A percentile compares a stretch with the other conserved stretches of the same genome.
These are phyloP conservation scores for Aureobasidium sp. DNA, from an alignment of 2,329 filamentous ascomycete species.

Conservation along the genomic window DNA sequence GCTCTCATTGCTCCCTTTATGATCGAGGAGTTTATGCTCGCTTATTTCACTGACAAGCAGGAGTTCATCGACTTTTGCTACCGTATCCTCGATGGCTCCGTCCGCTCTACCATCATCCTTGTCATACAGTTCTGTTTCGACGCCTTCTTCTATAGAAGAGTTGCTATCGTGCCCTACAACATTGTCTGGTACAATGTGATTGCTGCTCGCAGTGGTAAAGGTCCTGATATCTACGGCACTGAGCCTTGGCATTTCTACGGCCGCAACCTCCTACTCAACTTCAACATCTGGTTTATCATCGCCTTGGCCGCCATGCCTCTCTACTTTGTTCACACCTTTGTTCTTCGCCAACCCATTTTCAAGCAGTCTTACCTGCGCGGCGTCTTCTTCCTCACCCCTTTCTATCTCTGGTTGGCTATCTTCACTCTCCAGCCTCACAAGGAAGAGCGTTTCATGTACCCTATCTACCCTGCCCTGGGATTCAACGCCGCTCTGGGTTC, in stretches of 20 bases:
- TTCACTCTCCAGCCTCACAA: conserved; percentile 94
- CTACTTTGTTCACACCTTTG: conserved; percentile 61
- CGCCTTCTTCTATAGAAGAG: conserved; percentile 74
- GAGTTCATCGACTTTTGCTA: conserved; percentile 36
- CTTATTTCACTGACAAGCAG: conserved; percentile 36
- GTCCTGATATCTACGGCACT: conserved; percentile 87
- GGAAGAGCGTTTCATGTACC: conserved; percentile 98
- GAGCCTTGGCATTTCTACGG: conserved; percentile 98
- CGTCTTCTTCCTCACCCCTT: conserved; percentile 69
- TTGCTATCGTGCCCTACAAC: conserved; percentile 74
- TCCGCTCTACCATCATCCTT: conserved; percentile 59
- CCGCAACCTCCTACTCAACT: conserved; percentile 84
- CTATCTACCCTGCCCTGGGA: conserved; percentile 81
- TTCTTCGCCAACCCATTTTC: conserved; percentile 52
- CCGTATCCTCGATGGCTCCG: conserved; percentile 57
- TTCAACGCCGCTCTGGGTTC: conserved; percentile 80
- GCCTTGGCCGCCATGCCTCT: conserved; percentile 68
- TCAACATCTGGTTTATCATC: conserved; percentile 87
- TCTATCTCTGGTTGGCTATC: conserved; percentile 90
- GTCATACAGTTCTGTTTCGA: conserved; percentile 65
- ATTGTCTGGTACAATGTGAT: conserved; percentile 97
- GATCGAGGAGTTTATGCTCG: conserved; percentile 61
- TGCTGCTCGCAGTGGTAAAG: conserved; percentile 53
- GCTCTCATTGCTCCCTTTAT: conserved; percentile 76
- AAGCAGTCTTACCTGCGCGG: conserved; percentile 66